Percentiles rank a stretch among this genome's conserved stretches.
These are phyloP conservation scores for Isoetes taiwanensis DNA, from an alignment of 75 land plant species.

Conservation along the genomic window DNA sequence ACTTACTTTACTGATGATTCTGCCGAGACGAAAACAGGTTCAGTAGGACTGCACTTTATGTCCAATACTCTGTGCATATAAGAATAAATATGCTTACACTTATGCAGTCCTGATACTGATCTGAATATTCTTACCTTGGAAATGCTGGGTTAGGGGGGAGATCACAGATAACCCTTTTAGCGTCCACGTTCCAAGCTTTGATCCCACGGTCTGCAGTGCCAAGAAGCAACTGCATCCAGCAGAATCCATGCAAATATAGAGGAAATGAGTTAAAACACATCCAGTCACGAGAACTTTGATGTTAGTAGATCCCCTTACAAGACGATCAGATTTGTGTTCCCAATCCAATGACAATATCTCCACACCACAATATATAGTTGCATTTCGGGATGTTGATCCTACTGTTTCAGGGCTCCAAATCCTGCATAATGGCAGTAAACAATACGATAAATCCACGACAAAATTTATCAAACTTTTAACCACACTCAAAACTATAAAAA, in stretches of 20 bases:
- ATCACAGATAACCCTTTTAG: conserved; percentile 96
- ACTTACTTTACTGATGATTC: conserved; percentile 65
- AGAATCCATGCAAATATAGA: not conserved
- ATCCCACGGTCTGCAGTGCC: conserved; percentile 88
- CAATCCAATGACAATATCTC: conserved; percentile 85
- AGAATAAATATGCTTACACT: no score
- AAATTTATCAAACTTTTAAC: not conserved
- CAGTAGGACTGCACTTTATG: conserved; percentile 86
- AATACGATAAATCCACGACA: not conserved
- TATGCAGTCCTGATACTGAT: conserved; percentile 9
- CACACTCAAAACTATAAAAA: not conserved
- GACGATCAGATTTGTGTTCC: conserved; percentile 90
- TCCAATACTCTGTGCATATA: conserved; percentile 65
- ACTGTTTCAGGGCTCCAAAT: conserved; percentile 82
- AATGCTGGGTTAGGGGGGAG: conserved; percentile 49
- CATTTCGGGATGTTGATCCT: conserved; percentile 77
- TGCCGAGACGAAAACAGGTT: conserved; percentile 87
- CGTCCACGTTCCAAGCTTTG: conserved; percentile 98
- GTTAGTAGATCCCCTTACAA: conserved; percentile 32
- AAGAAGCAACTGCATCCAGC: conserved; percentile 48
- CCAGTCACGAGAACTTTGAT: not conserved
- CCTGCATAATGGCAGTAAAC: conserved; percentile 20
- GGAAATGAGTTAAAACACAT: no score
- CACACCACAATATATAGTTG: conserved; percentile 91
- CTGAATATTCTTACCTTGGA: conserved; percentile 72